Evolutionary conservation across 2,329 filamentous ascomycete species (phyloP).

Genomic region (Fusarium decemcellulare): DNA sequence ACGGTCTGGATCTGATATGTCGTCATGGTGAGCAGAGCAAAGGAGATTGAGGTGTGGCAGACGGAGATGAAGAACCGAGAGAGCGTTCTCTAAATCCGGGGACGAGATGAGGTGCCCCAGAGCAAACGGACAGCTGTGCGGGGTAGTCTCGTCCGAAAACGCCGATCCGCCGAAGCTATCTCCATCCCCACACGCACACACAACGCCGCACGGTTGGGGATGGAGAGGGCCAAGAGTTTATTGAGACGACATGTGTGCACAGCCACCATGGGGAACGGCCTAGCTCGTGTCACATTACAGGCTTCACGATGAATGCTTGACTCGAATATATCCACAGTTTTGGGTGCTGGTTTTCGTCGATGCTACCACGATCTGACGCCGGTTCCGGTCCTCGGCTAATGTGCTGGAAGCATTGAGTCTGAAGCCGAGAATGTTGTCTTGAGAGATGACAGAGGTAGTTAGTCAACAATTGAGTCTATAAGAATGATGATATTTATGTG

Average conservation of each 20-base stretch:
- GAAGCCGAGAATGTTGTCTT: too few relatives aligned
- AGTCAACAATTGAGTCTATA: too few relatives aligned
- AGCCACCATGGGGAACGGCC: constrained; percentile 7
- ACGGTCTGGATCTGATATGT: constrained; percentile 39
- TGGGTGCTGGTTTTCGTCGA: background rate
- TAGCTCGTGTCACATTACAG: constrained; percentile 15
- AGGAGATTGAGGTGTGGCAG: background rate
- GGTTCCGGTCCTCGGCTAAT: constrained; percentile 2
- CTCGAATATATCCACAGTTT: background rate
- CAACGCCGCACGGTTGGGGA: constrained; percentile 8
- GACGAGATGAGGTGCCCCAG: background rate
- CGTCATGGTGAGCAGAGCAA: constrained; percentile 23
- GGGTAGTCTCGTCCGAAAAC: constrained; percentile 31
- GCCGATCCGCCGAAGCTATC: constrained; percentile 39
- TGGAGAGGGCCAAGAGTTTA: constrained; percentile 1
- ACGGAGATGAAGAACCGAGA: constrained; percentile 17
- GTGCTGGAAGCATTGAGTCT: background rate
- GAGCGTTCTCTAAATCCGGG: background rate
- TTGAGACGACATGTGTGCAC: constrained; percentile 26
- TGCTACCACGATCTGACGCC: background rate
- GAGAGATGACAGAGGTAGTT: too few relatives aligned
- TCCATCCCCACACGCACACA: constrained; percentile 8
- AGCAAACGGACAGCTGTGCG: constrained; percentile 24
- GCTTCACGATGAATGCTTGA: background rate
- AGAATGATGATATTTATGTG: too few relatives aligned